Evolutionary conservation across 352 stramenopile species (phyloP).

Genomic region (Pythium oligandrum): DNA sequence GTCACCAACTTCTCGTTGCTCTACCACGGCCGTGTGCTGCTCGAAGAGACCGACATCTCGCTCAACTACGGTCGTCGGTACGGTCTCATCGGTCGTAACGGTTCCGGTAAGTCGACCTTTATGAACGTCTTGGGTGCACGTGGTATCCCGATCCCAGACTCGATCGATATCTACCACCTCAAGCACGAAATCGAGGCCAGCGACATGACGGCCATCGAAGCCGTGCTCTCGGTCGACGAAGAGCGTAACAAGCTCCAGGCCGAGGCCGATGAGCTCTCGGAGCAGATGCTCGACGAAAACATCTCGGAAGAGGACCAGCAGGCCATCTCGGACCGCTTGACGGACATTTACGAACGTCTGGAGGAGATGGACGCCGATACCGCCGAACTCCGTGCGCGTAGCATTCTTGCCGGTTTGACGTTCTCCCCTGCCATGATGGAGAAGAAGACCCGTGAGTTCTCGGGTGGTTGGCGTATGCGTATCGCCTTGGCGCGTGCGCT

Average conservation of each 20-base stretch:
- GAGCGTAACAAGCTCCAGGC: slow-evolving; percentile 91
- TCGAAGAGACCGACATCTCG: slow-evolving; percentile 95
- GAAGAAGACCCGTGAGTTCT: slow-evolving; percentile 93
- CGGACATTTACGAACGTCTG: slow-evolving; percentile 92
- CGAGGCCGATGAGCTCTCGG: slow-evolving; percentile 91
- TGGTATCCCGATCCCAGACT: slow-evolving; percentile 92
- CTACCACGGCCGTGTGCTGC: slow-evolving; percentile 94
- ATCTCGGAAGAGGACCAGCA: slow-evolving; percentile 84
- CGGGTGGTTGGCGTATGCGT: slow-evolving; percentile 95
- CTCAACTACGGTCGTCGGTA: slow-evolving; percentile 98
- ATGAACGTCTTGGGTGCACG: slow-evolving; percentile 95
- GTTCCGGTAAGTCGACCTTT: slow-evolving; percentile 95
- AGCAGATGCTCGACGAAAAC: slow-evolving; percentile 86
- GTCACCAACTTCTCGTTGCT: slow-evolving; percentile 96
- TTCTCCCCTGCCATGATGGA: slow-evolving; percentile 95
- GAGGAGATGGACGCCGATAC: slow-evolving; percentile 94
- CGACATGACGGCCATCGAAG: slow-evolving; percentile 93
- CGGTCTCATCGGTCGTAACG: slow-evolving; percentile 95
- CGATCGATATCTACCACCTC: slow-evolving; percentile 96
- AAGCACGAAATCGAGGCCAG: slow-evolving; percentile 95
- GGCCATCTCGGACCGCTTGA: slow-evolving; percentile 89
- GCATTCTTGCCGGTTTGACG: slow-evolving; percentile 94
- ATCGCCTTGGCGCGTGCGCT: slow-evolving; percentile 95
- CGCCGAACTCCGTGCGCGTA: slow-evolving; percentile 89
- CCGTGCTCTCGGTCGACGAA: slow-evolving; percentile 94